These are phyloP conservation scores for Salix udensis DNA, from an alignment of 345 rosid species.

Conservation along the genomic window DNA sequence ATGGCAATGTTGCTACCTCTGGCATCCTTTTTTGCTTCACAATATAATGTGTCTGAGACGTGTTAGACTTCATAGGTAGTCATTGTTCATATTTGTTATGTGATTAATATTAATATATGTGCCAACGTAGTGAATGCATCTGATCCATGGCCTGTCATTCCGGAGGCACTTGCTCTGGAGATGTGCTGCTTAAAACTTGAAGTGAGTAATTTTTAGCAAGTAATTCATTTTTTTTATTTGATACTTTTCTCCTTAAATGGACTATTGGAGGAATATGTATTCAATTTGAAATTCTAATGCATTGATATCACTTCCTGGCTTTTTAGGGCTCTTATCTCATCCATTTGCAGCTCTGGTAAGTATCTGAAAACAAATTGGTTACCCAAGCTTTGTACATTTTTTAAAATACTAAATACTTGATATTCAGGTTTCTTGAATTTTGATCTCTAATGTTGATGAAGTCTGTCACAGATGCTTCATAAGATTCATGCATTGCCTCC, in stretches of 20 bases:
- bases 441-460: neutral
- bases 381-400: neutral
- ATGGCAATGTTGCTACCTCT: neutral
- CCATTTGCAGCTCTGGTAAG: conserved; percentile 41
- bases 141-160: conserved; percentile 52
- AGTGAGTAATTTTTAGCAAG: conserved; percentile 36
- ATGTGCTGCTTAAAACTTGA: conserved; percentile 33
- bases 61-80: neutral
- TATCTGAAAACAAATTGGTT: conserved; percentile 13
- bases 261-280: neutral
- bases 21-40: neutral
- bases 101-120: conserved; percentile 7
- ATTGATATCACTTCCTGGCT: conserved; percentile 18
- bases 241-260: neutral
- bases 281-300: conserved; percentile 2
- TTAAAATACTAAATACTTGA: neutral
- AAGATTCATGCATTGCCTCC: neutral
- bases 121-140: conserved; percentile 51
- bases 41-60: neutral
- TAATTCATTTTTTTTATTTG: conserved; percentile 6
- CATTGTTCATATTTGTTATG: neutral
- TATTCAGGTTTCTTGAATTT: neutral
- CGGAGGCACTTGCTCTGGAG: conserved; percentile 53
- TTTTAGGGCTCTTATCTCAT: conserved; percentile 34
- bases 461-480: neutral